Evolutionary conservation across 2,329 filamentous ascomycete species (phyloP), one percentile per base, ranked within the genome.

Genomic region (Apiospora rasikravindrae): DNA sequence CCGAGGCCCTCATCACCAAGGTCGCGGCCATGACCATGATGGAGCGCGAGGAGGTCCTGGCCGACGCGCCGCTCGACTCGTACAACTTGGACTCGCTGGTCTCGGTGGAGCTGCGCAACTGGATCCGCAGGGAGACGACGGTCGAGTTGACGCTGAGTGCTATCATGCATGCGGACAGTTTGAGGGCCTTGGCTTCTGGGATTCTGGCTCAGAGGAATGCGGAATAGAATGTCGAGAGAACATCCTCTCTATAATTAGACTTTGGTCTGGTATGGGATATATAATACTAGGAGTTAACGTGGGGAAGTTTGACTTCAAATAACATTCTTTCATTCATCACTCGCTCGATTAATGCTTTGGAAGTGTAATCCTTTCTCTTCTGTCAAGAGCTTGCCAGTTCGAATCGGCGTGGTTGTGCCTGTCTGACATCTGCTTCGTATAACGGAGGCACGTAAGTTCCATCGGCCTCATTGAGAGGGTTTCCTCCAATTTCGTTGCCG

Each of bases 51-150:
- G 73, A 73, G 11, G 61, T 74, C 11, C 69, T 69, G 42, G 47
- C 73, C n/a, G 71, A 73, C 24, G 44, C 64, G 10, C 71, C 73
- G 8, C 71, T 73, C 19, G 24, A 16, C 2, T 66, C 66, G 37
- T 75, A 72, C 45, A 61, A 80, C n/a, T 70, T 82, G 19, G 79
- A 82, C 71, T 79, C 77, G 29, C 77, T 81, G 71, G 73, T 82
- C 24, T 77, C 75, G 0, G 77, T 77, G 6, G 80, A 81, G 68
- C 72, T 81, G 61, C 74, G 79, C 44, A 78, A 76, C 22, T 80
- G 78, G 79, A 74, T 81, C 37, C 77, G 76, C 45, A 73, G 75
- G 47, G 73, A 76, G 47, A 77, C 78, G 53, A 74, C 71, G 13
- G 69, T 80, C 7, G 75, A 80, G 19, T 37, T 74, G 26, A 22